Conservation (phyloP, 306 rosid genomes). For the Glycine latifolia region DNA sequence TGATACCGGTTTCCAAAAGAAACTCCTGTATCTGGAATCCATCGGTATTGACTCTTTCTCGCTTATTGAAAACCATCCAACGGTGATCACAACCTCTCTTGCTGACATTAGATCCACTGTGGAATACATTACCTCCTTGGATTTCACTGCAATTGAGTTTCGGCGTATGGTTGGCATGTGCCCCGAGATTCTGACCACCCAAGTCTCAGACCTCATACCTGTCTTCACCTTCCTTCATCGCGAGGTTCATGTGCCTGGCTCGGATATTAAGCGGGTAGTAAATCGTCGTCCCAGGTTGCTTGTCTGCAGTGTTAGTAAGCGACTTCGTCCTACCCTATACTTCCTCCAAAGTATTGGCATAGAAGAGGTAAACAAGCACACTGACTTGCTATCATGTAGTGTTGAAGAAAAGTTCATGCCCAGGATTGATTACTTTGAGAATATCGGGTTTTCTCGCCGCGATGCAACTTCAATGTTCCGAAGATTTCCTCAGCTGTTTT, state of each 20-base stretch:
- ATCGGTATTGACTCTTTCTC: constrained; percentile 82
- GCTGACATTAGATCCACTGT: constrained; percentile 69
- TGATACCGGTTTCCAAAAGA: constrained; percentile 61
- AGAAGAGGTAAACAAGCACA: constrained; percentile 69
- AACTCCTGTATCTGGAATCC: constrained; percentile 81
- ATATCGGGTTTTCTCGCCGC: constrained; percentile 69
- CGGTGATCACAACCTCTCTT: constrained; percentile 61
- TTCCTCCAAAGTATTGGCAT: constrained; percentile 91
- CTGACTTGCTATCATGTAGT: constrained; percentile 73
- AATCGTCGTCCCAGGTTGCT: constrained; percentile 90
- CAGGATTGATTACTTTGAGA: constrained; percentile 74
- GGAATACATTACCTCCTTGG: constrained; percentile 64
- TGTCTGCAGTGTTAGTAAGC: constrained; percentile 66
- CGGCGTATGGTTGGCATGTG: constrained; percentile 78
- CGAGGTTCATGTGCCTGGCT: constrained; percentile 66
- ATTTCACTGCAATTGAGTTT: constrained; percentile 68
- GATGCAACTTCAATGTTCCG: constrained; percentile 71
- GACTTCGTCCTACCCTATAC: constrained; percentile 88
- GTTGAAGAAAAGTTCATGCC: constrained; percentile 85
- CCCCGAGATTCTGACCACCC: constrained; percentile 75
- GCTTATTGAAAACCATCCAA: constrained; percentile 71
- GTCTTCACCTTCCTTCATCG: constrained; percentile 82
- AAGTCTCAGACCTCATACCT: constrained; percentile 63
- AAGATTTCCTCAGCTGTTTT: constrained; percentile 83
- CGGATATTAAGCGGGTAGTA: constrained; percentile 64